phyloP scores from a whole-genome alignment of 805 yeast genomes.

The Metschnikowia matae region DNA sequence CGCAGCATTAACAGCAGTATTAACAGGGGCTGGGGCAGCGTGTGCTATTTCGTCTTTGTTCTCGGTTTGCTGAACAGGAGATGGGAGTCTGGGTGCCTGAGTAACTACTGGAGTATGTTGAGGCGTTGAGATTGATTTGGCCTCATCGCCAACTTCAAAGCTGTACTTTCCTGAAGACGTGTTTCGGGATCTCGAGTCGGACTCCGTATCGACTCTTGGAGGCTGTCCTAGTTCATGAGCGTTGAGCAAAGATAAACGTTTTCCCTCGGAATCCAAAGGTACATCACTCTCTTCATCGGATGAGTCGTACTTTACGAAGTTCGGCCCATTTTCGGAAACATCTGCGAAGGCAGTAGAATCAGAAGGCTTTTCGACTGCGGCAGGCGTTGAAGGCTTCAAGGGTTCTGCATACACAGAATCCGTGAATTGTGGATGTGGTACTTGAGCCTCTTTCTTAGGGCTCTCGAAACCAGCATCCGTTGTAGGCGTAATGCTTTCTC shows the following conservation, averaged over 20 bases:
- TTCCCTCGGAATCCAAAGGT: slow-evolving; percentile 18
- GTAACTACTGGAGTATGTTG: slow-evolving; percentile 12
- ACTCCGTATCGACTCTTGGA: slow-evolving; percentile 16
- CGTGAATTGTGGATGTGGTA: not conserved
- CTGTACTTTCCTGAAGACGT: slow-evolving; percentile 28
- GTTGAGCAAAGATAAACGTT: slow-evolving; percentile 31
- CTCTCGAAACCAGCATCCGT: not conserved
- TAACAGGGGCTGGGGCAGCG: not conserved
- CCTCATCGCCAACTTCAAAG: slow-evolving; percentile 41
- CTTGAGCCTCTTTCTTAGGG: not conserved
- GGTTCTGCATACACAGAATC: slow-evolving; percentile 3
- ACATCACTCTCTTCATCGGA: slow-evolving; percentile 30
- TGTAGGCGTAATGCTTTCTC: not conserved
- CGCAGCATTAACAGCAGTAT: not conserved
- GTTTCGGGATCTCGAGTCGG: slow-evolving; percentile 14
- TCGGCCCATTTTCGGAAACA: slow-evolving; percentile 24
- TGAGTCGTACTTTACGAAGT: slow-evolving; percentile 33
- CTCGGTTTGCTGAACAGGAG: not conserved
- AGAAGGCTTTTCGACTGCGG: not conserved
- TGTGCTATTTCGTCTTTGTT: not conserved
- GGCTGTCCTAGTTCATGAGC: slow-evolving; percentile 28
- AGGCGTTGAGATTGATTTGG: slow-evolving; percentile 29
- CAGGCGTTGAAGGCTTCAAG: not conserved
- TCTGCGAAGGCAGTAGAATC: not conserved
- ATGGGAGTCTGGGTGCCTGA: slow-evolving; percentile 1